phyloP scores from a whole-genome alignment of 495 filamentous ascomycete species.

The Filosporella fistucella region DNA sequence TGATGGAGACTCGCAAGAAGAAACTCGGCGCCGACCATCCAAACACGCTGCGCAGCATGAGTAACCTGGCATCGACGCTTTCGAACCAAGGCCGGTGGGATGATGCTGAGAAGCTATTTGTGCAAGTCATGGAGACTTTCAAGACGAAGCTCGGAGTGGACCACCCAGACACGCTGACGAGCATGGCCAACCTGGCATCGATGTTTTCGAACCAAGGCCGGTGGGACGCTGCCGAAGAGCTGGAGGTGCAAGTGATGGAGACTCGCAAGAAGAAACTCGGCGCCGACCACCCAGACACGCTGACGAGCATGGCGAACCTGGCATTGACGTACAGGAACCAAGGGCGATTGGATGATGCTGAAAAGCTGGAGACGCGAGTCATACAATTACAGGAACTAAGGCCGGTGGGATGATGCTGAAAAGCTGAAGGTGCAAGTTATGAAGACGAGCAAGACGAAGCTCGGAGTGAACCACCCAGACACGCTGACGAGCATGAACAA shows the following conservation, averaged over 20 bases:
- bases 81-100: conserved; percentile 24
- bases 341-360: neutral
- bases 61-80: conserved; percentile 27
- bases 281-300: neutral
- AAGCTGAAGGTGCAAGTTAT: conserved; percentile 19
- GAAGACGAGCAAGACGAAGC: conserved; percentile 12
- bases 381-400: too few relatives aligned
- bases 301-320: conserved; percentile 5
- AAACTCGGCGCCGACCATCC: conserved; percentile 33
- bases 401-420: conserved; percentile 25
- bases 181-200: conserved; percentile 6
- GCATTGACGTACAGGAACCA: neutral
- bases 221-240: conserved; percentile 5
- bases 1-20: conserved; percentile 25
- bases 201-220: conserved; percentile 4
- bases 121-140: conserved; percentile 11
- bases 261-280: neutral
- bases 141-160: neutral
- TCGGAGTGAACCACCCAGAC: conserved; percentile 29
- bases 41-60: conserved; percentile 24
- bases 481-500: conserved; percentile 31
- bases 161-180: conserved; percentile 1
- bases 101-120: conserved; percentile 26
- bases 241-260: neutral
- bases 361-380: neutral